phyloP scores from a whole-genome alignment of 257 asterid species.

The Mitragyna speciosa region DNA sequence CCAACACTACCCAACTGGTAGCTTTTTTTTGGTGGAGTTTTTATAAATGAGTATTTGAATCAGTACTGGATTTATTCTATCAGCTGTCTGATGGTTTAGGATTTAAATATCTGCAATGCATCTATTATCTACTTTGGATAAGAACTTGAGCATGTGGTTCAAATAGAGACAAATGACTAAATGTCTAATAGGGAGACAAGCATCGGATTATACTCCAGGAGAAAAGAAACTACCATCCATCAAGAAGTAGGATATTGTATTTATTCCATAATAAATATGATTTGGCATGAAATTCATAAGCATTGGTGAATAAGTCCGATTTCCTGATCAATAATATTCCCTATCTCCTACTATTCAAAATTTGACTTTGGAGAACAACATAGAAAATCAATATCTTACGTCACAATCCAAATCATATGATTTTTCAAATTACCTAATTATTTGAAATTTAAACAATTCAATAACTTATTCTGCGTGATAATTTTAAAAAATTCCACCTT shows the following conservation, averaged over 20 bases:
- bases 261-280: no score
- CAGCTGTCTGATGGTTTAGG: background rate
- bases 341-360: no score
- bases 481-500: no score
- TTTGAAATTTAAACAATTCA: no score
- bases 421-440: no score
- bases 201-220: background rate
- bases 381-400: no score
- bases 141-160: background rate
- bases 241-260: background rate
- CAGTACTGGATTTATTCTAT: background rate
- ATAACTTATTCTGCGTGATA: no score
- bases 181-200: background rate
- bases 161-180: background rate
- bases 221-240: background rate
- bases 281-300: no score
- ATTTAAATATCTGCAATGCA: background rate
- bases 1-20: background rate
- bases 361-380: no score
- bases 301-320: no score
- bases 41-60: background rate
- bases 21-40: background rate
- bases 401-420: no score
- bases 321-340: no score
- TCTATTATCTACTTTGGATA: conserved; percentile 16